These are phyloP conservation scores for Yarrowia sp. DNA, from an alignment of 805 yeast species.

Conservation along the genomic window DNA sequence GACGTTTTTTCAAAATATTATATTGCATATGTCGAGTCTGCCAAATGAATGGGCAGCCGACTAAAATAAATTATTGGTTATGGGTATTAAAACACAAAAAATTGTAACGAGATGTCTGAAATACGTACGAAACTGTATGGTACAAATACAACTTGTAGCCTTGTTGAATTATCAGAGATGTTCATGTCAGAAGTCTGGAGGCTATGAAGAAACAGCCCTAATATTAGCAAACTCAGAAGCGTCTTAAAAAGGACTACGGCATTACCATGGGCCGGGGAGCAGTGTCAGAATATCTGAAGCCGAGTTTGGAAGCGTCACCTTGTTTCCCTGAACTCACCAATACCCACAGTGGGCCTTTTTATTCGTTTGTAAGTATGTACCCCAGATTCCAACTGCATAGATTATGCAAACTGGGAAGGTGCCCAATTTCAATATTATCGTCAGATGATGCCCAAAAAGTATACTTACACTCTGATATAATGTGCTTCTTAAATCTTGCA, in stretches of 20 bases:
- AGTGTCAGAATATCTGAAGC: neutral
- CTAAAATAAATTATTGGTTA: constrained; percentile 21
- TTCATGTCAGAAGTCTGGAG: no score
- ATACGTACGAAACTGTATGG: no score
- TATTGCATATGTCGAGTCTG: constrained; percentile 33
- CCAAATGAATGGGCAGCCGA: neutral
- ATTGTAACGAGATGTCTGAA: neutral
- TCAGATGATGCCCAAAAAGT: neutral
- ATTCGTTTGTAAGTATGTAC: neutral
- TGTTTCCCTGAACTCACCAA: neutral
- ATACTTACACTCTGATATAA: no score
- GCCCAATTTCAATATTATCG: neutral
- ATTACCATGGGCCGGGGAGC: neutral
- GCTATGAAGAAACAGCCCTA: neutral
- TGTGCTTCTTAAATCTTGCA: neutral
- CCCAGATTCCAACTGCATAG: constrained; percentile 5
- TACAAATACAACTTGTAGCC: no score
- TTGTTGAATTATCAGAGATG: no score
- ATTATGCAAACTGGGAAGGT: neutral
- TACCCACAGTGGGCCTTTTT: neutral
- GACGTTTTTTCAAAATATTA: constrained; percentile 76
- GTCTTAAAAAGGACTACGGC: neutral
- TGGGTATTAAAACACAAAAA: neutral
- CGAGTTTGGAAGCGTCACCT: neutral
- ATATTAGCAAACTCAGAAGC: neutral